Evolutionary conservation across 257 asterid genomes (phyloP), one percentile per base, ranked within the genome.

Genomic region (Paraleonurus japonicus): DNA sequence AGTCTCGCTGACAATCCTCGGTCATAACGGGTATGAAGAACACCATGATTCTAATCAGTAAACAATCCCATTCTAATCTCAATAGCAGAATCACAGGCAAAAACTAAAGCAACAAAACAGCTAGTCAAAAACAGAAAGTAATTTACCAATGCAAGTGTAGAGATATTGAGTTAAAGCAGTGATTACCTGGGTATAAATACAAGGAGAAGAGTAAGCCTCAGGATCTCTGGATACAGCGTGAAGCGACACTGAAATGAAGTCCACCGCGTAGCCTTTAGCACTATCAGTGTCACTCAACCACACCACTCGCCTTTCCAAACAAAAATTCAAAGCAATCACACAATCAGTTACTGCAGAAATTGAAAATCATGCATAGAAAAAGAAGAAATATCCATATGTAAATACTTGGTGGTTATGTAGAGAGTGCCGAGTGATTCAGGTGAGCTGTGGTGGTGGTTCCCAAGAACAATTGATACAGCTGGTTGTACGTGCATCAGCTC

Each of bases 161-260:
- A 43, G 15, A 72, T 53, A 30, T 48, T 28, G 60, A 1, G 48
- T 27, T 43, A 15, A 58, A 59, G 47, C 7, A 9, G 20, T 8
- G 58, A 16, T 15, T 37, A 94, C 99, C 96, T 94, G 97, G 62
- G 96, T 72, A 70, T 94, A 94, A 65, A 94, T 81, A 72, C 99
- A 91, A 75, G 99, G 95, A 72, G 86, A 79, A 11, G 87, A 66
- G 62, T 94, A 94, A 39, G 97, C 88, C 81, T 94, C 99, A 0
- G 96, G 92, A 37, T 91, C 99, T 28, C 95, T 86, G 16, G 99
- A 94, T 13, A 94, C 96, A 11, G 96, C 99, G 54, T 94, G 99
- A 54, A 94, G 96, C 23, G 90, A 86, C 71, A 91, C 75, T 3
- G 92, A 83, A 39, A 83, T 30, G 80, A 94, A 91, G 82, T 88